A percentile compares a stretch with the other conserved stretches of the same genome.
These are phyloP conservation scores for Paecilomyces variotii DNA, from an alignment of 2,329 filamentous ascomycete genomes.

Conservation along the genomic window DNA sequence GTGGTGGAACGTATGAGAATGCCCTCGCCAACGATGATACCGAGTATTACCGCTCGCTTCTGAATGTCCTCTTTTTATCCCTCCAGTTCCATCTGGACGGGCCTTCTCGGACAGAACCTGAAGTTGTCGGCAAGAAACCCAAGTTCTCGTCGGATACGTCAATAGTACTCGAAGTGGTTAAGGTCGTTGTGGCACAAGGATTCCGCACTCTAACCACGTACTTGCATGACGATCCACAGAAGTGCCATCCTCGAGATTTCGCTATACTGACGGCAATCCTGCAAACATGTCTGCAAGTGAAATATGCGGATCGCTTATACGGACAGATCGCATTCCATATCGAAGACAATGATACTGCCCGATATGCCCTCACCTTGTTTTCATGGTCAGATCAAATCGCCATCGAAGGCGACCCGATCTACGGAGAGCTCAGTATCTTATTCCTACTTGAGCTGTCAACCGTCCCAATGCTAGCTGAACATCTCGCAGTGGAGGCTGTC, in stretches of 20 bases:
- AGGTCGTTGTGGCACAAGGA: constrained; percentile 68
- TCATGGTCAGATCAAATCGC: constrained; percentile 86
- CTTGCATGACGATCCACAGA: constrained; percentile 64
- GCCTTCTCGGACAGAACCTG: constrained; percentile 24
- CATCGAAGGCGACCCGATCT: constrained; percentile 73
- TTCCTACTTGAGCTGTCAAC: constrained; percentile 84
- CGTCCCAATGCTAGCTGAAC: constrained; percentile 73
- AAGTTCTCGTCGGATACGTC: constrained; percentile 40
- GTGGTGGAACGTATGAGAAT: constrained; percentile 51
- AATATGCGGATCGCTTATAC: constrained; percentile 64
- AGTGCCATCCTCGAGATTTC: constrained; percentile 69
- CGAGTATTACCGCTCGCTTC: constrained; percentile 71
- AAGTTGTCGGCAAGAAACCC: constrained; percentile 27
- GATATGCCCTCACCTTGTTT: constrained; percentile 78
- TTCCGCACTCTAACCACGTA: constrained; percentile 74
- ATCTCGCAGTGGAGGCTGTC: constrained; percentile 79
- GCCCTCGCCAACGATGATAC: constrained; percentile 50
- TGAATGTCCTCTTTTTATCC: constrained; percentile 78
- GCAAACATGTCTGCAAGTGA: constrained; percentile 73
- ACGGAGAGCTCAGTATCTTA: constrained; percentile 82
- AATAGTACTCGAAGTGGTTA: constrained; percentile 69
- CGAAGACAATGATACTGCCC: constrained; percentile 58
- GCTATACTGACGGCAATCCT: constrained; percentile 80
- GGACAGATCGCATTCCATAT: constrained; percentile 63
- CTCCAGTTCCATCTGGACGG: constrained; percentile 48